Conservation (phyloP, 345 rosid genomes). For the Anacardium occidentale region DNA sequence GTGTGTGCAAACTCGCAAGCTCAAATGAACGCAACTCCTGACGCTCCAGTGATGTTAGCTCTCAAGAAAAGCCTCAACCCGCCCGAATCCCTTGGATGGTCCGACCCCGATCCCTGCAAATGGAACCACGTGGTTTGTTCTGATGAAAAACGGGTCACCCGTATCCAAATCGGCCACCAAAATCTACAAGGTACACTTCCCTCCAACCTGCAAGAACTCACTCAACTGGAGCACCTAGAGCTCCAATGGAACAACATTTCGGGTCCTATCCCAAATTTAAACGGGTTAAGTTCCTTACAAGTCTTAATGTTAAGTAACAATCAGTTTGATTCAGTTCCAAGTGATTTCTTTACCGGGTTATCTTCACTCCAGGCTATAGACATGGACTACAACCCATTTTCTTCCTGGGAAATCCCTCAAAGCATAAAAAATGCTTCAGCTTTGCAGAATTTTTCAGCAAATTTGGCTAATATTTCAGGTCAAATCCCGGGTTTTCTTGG, state of each 20-base stretch:
- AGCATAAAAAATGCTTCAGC: slow-evolving; percentile 58
- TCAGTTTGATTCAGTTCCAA: slow-evolving; percentile 60
- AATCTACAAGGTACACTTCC: slow-evolving; percentile 77
- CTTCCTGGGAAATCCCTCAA: slow-evolving; percentile 67
- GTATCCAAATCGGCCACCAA: slow-evolving; percentile 86
- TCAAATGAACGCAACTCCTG: slow-evolving; percentile 31
- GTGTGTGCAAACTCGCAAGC: slow-evolving; percentile 20
- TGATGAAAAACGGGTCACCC: slow-evolving; percentile 50
- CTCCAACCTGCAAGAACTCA: slow-evolving; percentile 44
- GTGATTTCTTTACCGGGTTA: slow-evolving; percentile 60
- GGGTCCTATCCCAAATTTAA: slow-evolving; percentile 64
- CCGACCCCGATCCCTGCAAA: slow-evolving; percentile 75
- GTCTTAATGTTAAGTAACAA: slow-evolving; percentile 67
- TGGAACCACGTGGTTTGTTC: slow-evolving; percentile 72
- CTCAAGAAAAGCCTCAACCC: slow-evolving; percentile 58
- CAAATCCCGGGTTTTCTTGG: slow-evolving; percentile 67
- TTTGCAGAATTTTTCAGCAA: slow-evolving; percentile 83
- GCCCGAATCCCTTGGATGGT: slow-evolving; percentile 67
- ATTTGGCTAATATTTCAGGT: slow-evolving; percentile 69
- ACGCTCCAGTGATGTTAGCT: slow-evolving; percentile 54
- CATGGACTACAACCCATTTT: slow-evolving; percentile 71
- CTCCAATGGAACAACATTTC: slow-evolving; percentile 72
- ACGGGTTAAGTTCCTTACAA: slow-evolving; percentile 60
- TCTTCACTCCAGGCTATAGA: slow-evolving; percentile 66
- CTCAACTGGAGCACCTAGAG: slow-evolving; percentile 69